Evolutionary conservation across 2,329 filamentous ascomycete species (phyloP), one percentile per base, ranked within the genome.

Genomic region (Colletotrichum horii): DNA sequence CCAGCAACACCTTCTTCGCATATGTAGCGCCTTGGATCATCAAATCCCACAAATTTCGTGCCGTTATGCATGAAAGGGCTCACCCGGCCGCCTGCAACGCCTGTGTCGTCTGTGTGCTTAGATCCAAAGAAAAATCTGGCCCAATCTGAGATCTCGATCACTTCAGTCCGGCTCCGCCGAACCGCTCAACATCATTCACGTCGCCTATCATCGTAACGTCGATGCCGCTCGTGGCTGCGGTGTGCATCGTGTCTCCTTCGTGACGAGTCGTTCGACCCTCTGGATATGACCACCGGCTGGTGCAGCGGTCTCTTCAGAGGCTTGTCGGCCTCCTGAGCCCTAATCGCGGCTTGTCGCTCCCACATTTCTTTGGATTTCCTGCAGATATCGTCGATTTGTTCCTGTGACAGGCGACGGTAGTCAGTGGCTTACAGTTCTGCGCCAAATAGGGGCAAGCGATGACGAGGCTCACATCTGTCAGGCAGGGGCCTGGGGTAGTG

Each of bases 381-480:
- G 81, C 90, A 92, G 71, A 92, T 91, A 79, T 92, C 90, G 79
- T 92, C 89, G 77, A 92, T 92, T 86, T 92, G 90, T 83, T 91
- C 90, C 90, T 92, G 62, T 79, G 55, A 71, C 65, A 64, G 72
- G 77, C 48, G 73, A 71, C 74, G 79, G 73, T 66, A 76, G 91
- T 92, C 85, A 92, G 90, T 83, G 91, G 89, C 90, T 91, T 66
- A 79, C 52, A 75, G 66, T 73, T 74, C 38, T 71, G 72, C 62
- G 36, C 26, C 34, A 60, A 30, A 32, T 14, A 36, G 2, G 30
- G 69, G 24, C 22, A 62, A 43, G n/a, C 48, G 34, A 48, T 36
- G 67, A 71, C 26, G 61, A 65, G 58, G 80, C 90, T 88, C 83
- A 92, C 90, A 85, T 92, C 90, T 78, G 89, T 91, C 78, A 92